Percentiles rank a stretch among this genome's conserved stretches.
Conservation (phyloP, 179 eudicot genomes). For the Sideroxylon spinosum region DNA sequence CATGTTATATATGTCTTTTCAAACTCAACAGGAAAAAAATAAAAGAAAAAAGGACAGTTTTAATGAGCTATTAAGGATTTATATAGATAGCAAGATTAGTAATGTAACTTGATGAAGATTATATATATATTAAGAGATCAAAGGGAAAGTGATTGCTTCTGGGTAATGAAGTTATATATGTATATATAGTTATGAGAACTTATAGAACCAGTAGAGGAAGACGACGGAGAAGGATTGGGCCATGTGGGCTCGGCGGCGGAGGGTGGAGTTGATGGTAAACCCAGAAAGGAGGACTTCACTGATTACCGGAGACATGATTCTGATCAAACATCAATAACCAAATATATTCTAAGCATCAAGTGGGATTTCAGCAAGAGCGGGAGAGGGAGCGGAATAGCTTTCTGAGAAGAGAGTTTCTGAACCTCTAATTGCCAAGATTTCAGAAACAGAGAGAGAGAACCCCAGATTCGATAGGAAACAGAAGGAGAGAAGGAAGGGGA, state of each 20-base stretch:
- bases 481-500: not conserved
- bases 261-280: conserved; percentile 48
- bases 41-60: too few relatives aligned
- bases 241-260: conserved; percentile 53
- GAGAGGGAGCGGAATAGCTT: not conserved
- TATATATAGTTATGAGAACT: conserved; percentile 16
- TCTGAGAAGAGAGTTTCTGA: not conserved
- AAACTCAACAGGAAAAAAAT: not conserved
- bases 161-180: not conserved
- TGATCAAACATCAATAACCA: conserved; percentile 18
- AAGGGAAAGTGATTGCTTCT: conserved; percentile 6
- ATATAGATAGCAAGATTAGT: too few relatives aligned
- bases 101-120: not conserved
- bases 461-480: not conserved
- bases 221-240: conserved; percentile 27
- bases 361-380: not conserved
- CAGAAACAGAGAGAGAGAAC: not conserved
- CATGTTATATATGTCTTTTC: not conserved
- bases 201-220: conserved; percentile 63
- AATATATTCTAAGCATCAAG: too few relatives aligned
- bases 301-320: conserved; percentile 53
- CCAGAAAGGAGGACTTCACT: conserved; percentile 68
- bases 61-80: not conserved
- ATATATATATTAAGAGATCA: not conserved
- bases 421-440: not conserved